These are phyloP conservation scores for Harringtonia aguacate DNA, from an alignment of 2,329 filamentous ascomycete genomes.

Conservation along the genomic window DNA sequence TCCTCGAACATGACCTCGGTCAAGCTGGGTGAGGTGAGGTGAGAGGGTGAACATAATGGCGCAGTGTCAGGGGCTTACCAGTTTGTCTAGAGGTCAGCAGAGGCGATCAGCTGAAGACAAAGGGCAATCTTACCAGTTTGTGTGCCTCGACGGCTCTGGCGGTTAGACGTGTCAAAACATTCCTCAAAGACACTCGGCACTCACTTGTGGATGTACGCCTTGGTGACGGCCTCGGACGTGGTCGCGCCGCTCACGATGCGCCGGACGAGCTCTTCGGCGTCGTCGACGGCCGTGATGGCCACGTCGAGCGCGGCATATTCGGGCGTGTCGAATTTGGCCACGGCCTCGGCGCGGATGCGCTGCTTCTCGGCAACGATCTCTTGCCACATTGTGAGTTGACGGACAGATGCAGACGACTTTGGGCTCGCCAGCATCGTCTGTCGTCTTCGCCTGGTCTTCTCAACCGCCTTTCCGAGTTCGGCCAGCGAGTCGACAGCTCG, in stretches of 20 bases:
- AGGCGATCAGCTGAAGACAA: too few relatives aligned
- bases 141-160: conserved; percentile 20
- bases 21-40: conserved; percentile 16
- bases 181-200: background rate
- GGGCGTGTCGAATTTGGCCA: background rate
- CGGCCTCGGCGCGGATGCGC: background rate
- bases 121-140: background rate
- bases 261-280: background rate
- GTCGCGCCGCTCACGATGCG: background rate
- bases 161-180: background rate
- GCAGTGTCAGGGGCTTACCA: background rate
- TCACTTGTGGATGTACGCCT: conserved; percentile 5
- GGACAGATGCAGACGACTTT: background rate
- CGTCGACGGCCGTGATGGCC: background rate
- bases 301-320: background rate
- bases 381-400: conserved; percentile 2
- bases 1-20: conserved; percentile 27
- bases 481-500: too few relatives aligned
- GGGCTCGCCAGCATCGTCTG: background rate
- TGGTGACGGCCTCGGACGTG: background rate
- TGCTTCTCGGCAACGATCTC: conserved; percentile 3
- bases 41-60: background rate
- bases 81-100: background rate
- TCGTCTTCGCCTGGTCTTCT: too few relatives aligned
- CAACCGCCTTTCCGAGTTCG: too few relatives aligned